Evolutionary conservation across 306 rosid genomes (phyloP), one percentile per base, ranked within the genome.

Genomic region (Adenanthera pavonina): DNA sequence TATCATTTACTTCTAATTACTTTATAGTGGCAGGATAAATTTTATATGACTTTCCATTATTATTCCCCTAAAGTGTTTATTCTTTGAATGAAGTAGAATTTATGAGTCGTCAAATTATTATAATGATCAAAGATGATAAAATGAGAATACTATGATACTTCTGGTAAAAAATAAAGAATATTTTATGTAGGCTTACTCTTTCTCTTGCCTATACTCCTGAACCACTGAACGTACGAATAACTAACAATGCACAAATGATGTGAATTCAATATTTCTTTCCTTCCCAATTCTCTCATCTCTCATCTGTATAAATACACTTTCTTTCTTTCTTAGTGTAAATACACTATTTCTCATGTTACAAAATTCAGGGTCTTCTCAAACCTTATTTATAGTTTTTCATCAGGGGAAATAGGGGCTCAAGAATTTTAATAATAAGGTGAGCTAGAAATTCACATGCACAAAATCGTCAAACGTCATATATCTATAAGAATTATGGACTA

Each of bases 401-500:
- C 41, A 6, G 43, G 1, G 35, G 3, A 30, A 9, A 51, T 35
- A 33, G 47, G n/a, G 17, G 19, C 43, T 25, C 13, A 25, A 70
- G 19, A 46, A 47, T 69, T 43, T 68, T 25, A 70, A 6, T 6
- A 46, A 30, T 25, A 14, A 13, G 11, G 20, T 11, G n/a, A 15
- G 41, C 19, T 13, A 30, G 49, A 33, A 72, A 71, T 25, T 36
- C 33, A 72, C 19, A 33, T 0, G 61, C 30, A 34, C 34, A 8
- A 48, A 83, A 79, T 16, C 10, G 70, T 19, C 36, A 11, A 67
- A n/a, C 10, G 7, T 30, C 13, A 13, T 51, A 51, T 57, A 57
- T 30, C 52, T 33, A 52, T 56, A 82, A 72, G 80, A 88, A 81
- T 76, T 49, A 65, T 72, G 35, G 43, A 82, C 82, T 76, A 80